Evolutionary conservation across 345 rosid species (phyloP).

Genomic region (Ceriops tagal): DNA sequence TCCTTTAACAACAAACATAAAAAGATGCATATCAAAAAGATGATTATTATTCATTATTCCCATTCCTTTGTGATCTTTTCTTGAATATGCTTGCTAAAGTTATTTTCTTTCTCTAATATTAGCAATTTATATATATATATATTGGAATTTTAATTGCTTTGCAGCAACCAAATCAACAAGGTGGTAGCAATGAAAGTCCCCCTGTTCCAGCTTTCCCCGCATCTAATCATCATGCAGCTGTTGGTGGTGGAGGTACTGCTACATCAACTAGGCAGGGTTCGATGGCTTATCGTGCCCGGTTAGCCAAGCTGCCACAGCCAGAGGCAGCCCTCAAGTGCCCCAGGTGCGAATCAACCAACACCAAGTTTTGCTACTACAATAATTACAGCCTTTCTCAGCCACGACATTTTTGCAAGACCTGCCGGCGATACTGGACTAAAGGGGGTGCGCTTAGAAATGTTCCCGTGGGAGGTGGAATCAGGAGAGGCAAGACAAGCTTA

Average conservation of each 20-base stretch:
- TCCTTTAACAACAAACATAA: neutral
- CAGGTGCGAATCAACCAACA: constrained; percentile 69
- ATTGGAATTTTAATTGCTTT: constrained; percentile 1
- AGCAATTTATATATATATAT: neutral
- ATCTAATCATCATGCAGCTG: constrained; percentile 30
- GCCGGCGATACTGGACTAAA: constrained; percentile 81
- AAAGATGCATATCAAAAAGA: constrained; percentile 29
- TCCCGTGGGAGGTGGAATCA: constrained; percentile 79
- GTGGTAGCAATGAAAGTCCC: constrained; percentile 31
- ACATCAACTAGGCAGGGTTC: constrained; percentile 57
- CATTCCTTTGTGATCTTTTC: constrained; percentile 45
- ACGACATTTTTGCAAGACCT: constrained; percentile 76
- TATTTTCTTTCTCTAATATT: constrained; percentile 16
- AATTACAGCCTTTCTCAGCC: constrained; percentile 79
- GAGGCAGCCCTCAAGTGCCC: constrained; percentile 63
- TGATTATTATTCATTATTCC: constrained; percentile 39
- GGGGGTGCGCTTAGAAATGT: constrained; percentile 73
- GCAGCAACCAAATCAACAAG: constrained; percentile 42
- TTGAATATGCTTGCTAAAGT: constrained; percentile 45
- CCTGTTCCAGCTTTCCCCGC: constrained; percentile 47
- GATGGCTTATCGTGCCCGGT: constrained; percentile 65
- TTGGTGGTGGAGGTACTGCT: constrained; percentile 27
- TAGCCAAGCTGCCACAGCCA: constrained; percentile 59
- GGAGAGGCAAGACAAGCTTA: constrained; percentile 63
- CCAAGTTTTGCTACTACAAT: constrained; percentile 83